Conservation (phyloP, 208 protist genomes). For the Wallacemonas rigidus region DNA sequence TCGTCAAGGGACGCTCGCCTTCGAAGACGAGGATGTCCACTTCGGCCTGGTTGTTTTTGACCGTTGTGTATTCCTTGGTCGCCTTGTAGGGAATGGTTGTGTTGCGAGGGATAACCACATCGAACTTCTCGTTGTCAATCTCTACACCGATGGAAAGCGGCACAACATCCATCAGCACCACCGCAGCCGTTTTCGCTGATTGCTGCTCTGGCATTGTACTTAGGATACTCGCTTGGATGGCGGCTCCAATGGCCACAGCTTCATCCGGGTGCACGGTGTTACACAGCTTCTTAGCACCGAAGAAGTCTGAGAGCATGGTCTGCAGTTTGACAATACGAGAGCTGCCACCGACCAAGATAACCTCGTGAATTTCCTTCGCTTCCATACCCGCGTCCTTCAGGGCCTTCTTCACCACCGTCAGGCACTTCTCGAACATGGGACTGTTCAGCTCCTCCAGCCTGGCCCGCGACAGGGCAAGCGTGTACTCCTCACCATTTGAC, state of each 20-base stretch:
- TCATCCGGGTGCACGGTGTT: constrained; percentile 96
- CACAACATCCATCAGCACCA: constrained; percentile 96
- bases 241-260: constrained; percentile 99
- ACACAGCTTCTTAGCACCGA: constrained; percentile 88
- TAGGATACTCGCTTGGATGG: constrained; percentile 97
- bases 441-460: constrained; percentile 97
- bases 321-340: constrained; percentile 98
- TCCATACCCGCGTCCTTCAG: constrained; percentile 90
- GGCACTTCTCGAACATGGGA: constrained; percentile 74
- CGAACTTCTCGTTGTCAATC: constrained; percentile 95
- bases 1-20: constrained; percentile 97
- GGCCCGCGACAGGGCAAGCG: constrained; percentile 93
- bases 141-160: constrained; percentile 97
- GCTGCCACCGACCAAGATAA: constrained; percentile 96
- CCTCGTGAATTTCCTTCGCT: constrained; percentile 81
- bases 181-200: constrained; percentile 80
- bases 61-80: constrained; percentile 97
- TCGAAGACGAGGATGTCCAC: constrained; percentile 99
- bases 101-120: constrained; percentile 87
- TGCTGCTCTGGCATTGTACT: constrained; percentile 70
- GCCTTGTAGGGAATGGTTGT: constrained; percentile 86
- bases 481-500: constrained; percentile 96
- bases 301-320: constrained; percentile 65
- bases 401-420: constrained; percentile 83
- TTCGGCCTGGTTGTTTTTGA: constrained; percentile 97